phyloP scores from a whole-genome alignment of 2,329 filamentous ascomycete species.

The Monilinia fructicola region DNA sequence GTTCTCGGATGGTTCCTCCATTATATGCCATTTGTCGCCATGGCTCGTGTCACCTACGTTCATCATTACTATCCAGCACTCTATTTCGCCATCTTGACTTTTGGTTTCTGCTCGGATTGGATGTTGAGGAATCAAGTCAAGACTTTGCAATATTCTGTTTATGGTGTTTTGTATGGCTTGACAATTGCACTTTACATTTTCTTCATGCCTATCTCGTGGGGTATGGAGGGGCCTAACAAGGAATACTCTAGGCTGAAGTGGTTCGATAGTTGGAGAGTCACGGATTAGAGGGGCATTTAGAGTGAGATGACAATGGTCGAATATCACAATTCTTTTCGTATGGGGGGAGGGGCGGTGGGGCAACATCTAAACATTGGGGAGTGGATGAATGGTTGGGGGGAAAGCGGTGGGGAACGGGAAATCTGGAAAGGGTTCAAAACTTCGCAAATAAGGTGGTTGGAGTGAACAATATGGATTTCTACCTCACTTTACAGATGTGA shows the following conservation, averaged over 20 bases:
- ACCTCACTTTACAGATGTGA: constrained; percentile 6
- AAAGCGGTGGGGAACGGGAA: background rate
- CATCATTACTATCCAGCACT: constrained; percentile 99
- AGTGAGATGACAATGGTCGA: background rate
- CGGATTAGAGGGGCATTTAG: constrained; percentile 33
- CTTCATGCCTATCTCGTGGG: constrained; percentile 94
- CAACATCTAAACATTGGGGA: background rate
- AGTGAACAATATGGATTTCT: constrained; percentile 2
- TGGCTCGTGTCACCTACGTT: constrained; percentile 98
- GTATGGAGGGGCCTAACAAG: constrained; percentile 82
- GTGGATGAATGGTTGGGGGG: background rate
- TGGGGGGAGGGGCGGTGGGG: background rate
- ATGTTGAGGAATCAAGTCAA: constrained; percentile 66
- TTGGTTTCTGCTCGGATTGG: constrained; percentile 90
- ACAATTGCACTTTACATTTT: constrained; percentile 82
- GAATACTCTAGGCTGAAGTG: constrained; percentile 93
- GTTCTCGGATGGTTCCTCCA: constrained; percentile 93
- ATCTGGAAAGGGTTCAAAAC: background rate
- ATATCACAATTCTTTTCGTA: background rate
- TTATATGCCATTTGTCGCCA: constrained; percentile 92
- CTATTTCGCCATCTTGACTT: constrained; percentile 90
- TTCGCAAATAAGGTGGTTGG: background rate
- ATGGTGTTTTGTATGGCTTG: constrained; percentile 68
- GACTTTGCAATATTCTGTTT: constrained; percentile 65
- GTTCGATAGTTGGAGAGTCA: constrained; percentile 73